Evolutionary conservation across 1,284 basidiomycete species (phyloP).

Genomic region (Ceratobasidium papillatum): DNA sequence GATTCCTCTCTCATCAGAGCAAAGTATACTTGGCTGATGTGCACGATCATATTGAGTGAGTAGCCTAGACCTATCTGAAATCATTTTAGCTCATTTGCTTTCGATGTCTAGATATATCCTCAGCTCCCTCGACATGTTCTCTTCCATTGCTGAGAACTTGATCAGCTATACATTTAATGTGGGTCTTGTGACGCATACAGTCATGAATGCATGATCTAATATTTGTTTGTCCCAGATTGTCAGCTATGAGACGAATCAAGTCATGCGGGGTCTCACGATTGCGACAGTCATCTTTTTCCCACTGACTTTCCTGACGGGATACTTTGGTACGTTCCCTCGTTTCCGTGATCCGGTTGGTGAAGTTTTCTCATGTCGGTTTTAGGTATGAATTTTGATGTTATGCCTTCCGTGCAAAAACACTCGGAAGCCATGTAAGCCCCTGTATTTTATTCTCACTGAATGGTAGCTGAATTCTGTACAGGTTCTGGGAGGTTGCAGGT

Average conservation of each 20-base stretch:
- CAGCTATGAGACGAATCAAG: constrained; percentile 74
- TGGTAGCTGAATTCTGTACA: constrained; percentile 46
- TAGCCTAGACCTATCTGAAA: background rate
- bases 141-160: constrained; percentile 70
- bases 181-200: constrained; percentile 42
- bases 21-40: constrained; percentile 64
- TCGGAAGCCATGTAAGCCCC: constrained; percentile 56
- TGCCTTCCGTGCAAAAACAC: constrained; percentile 53
- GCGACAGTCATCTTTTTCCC: constrained; percentile 76
- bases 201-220: background rate
- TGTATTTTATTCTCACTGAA: background rate
- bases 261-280: constrained; percentile 70
- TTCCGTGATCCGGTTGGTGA: background rate
- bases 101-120: constrained; percentile 53
- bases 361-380: constrained; percentile 3
- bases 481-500: constrained; percentile 73
- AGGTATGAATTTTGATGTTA: constrained; percentile 71
- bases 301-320: constrained; percentile 72
- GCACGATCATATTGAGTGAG: constrained; percentile 37
- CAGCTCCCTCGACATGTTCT: constrained; percentile 72
- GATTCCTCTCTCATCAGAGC: constrained; percentile 72
- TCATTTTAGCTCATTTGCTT: background rate
- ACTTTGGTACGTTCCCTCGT: constrained; percentile 58
- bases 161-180: constrained; percentile 75
- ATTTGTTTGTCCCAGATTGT: constrained; percentile 49